These are phyloP conservation scores for Vishniacozyma victoriae DNA, from an alignment of 768 basidiomycete genomes.

Conservation along the genomic window DNA sequence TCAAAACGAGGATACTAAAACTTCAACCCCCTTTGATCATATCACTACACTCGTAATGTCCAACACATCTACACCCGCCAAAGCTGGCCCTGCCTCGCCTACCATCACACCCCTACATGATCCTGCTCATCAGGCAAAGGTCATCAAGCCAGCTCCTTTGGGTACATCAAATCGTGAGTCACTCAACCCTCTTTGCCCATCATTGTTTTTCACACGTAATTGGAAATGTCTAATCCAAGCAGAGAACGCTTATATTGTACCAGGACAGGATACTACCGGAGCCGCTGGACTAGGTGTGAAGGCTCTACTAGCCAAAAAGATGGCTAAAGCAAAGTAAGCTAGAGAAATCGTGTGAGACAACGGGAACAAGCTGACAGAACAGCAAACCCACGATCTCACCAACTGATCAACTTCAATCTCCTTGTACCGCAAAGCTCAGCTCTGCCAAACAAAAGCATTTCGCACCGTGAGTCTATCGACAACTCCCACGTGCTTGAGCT, in stretches of 20 bases:
- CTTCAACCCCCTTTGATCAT: too few relatives aligned
- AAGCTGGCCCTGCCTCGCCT: conserved; percentile 25
- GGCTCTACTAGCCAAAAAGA: conserved; percentile 85
- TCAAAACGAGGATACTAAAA: too few relatives aligned
- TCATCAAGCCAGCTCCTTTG: conserved; percentile 39
- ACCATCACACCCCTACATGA: conserved; percentile 47
- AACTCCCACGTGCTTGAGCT: conserved; percentile 1
- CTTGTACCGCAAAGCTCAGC: conserved; percentile 82
- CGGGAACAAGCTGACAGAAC: not conserved
- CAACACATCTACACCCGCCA: conserved; percentile 17
- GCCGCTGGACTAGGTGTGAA: conserved; percentile 64
- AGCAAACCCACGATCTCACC: conserved; percentile 89
- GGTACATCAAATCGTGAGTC: conserved; percentile 44
- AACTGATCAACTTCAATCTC: conserved; percentile 91
- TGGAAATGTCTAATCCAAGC: not conserved
- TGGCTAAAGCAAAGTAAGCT: conserved; percentile 80
- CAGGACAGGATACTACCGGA: conserved; percentile 32
- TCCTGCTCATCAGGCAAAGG: conserved; percentile 39
- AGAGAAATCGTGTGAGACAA: not conserved
- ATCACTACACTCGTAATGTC: too few relatives aligned
- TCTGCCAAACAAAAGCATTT: conserved; percentile 93
- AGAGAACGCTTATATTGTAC: conserved; percentile 24
- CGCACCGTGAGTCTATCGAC: conserved; percentile 60
- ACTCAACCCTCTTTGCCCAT: not conserved
- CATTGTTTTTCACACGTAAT: not conserved